Percentiles rank a stretch among this genome's conserved stretches.
Evolutionary conservation across 441 rosid genomes (phyloP).

Genomic region (Biscutella auriculata): DNA sequence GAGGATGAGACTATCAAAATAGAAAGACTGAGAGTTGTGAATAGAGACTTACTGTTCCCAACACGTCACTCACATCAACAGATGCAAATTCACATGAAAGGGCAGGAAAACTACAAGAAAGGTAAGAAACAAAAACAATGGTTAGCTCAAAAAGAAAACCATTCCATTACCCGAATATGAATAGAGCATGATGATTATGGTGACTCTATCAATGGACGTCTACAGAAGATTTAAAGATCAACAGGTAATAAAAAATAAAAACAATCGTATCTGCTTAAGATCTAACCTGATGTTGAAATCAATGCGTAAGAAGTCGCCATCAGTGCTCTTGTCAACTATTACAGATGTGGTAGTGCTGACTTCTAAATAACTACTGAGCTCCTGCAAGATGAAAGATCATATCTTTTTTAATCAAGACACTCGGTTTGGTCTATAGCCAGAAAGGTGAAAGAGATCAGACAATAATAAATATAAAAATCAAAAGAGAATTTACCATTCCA

Average conservation of each 20-base stretch:
- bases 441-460: not conserved
- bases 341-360: constrained; percentile 67
- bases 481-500: constrained; percentile 62
- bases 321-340: constrained; percentile 81
- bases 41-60: constrained; percentile 89
- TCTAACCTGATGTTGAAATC: constrained; percentile 83
- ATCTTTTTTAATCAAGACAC: not conserved
- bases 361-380: constrained; percentile 68
- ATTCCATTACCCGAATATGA: not conserved
- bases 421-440: not conserved
- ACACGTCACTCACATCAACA: constrained; percentile 81
- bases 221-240: not conserved
- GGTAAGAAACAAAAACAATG: constrained; percentile 1
- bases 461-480: not conserved
- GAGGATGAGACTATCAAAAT: not conserved
- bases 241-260: no score
- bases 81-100: constrained; percentile 98
- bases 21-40: constrained; percentile 1
- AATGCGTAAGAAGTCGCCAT: constrained; percentile 83
- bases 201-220: not conserved
- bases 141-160: not conserved
- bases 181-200: not conserved
- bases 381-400: constrained; percentile 36
- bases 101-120: constrained; percentile 72
- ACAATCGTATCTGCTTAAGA: not conserved